Conservation (phyloP, 2,329 filamentous ascomycete species). For the Massarina eburnea region DNA sequence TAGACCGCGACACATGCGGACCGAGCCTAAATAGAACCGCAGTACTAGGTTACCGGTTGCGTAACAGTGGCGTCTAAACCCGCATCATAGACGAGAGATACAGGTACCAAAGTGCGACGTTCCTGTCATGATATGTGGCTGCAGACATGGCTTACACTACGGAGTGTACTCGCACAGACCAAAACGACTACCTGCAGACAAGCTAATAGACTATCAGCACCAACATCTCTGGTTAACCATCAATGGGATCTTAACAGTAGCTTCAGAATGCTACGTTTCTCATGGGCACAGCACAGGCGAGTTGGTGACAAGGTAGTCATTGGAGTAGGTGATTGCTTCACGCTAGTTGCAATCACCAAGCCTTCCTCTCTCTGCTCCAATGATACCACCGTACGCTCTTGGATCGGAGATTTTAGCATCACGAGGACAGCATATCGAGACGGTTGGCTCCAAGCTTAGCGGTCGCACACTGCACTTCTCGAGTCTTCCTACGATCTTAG, state of each 20-base stretch:
- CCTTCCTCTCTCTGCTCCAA: background rate
- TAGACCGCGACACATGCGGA: background rate
- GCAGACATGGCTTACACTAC: conserved; percentile 2
- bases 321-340: background rate
- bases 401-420: background rate
- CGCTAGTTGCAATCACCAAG: background rate
- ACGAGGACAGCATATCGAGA: background rate
- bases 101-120: conserved; percentile 12
- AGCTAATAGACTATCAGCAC: background rate
- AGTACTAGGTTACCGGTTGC: conserved; percentile 8
- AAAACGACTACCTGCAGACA: background rate
- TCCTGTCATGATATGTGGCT: conserved; percentile 13
- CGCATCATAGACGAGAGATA: conserved; percentile 11
- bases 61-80: conserved; percentile 20
- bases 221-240: background rate
- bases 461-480: background rate
- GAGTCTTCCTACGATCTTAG: background rate
- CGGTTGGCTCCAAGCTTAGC: background rate
- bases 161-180: background rate
- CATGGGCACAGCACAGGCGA: background rate
- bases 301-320: background rate
- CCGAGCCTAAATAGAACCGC: background rate
- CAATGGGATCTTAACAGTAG: background rate
- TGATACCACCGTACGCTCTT: background rate
- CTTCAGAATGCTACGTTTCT: background rate